Evolutionary conservation across 805 yeast species (phyloP).

Genomic region (Candida caryicola): DNA sequence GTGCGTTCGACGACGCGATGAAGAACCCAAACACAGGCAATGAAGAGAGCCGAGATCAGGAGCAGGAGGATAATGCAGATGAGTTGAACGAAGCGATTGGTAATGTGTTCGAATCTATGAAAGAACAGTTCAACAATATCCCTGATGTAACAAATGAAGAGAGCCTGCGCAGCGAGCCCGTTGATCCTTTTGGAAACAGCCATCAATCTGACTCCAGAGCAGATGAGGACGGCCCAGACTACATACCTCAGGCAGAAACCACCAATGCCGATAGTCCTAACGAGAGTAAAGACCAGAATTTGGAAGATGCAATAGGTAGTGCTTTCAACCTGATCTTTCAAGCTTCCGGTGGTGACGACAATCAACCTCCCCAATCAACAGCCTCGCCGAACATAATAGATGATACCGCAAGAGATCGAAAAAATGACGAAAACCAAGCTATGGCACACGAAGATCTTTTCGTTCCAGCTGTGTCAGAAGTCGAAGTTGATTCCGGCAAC

Average conservation of each 20-base stretch:
- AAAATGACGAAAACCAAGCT: not conserved
- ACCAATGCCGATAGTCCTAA: not conserved
- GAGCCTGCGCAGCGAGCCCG: not conserved
- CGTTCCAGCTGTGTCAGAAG: too few species aligned
- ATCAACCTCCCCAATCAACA: not conserved
- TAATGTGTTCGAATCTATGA: constrained; percentile 19
- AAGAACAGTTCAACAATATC: not conserved
- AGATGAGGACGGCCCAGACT: not conserved
- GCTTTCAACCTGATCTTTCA: constrained; percentile 12
- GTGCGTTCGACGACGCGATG: not conserved
- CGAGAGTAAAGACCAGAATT: not conserved
- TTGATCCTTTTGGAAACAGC: not conserved
- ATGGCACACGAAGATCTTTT: not conserved
- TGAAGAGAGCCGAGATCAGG: constrained; percentile 2
- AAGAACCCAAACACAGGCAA: not conserved
- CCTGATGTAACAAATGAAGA: not conserved
- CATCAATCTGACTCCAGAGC: not conserved
- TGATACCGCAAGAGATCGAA: not conserved
- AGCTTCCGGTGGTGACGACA: not conserved
- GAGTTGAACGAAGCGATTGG: constrained; percentile 30
- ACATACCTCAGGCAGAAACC: not conserved
- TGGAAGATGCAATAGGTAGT: constrained; percentile 16
- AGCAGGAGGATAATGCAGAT: constrained; percentile 9
- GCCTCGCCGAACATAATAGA: not conserved
- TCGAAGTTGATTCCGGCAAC: not conserved